phyloP scores from a whole-genome alignment of 192 early-diverging fungal genomes.

The Pilaira anomala region DNA sequence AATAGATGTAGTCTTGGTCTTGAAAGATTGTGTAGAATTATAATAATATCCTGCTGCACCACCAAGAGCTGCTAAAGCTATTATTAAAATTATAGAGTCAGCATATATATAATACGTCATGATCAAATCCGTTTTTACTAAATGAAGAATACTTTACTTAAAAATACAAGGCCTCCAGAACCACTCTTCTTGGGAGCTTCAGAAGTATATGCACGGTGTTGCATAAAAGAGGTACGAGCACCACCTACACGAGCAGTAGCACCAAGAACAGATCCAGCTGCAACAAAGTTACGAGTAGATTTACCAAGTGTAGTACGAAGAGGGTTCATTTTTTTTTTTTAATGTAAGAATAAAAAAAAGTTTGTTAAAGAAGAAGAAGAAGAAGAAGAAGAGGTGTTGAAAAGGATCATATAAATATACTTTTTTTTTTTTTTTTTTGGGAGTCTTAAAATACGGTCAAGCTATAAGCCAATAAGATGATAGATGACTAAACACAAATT shows the following conservation, averaged over 20 bases:
- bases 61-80: constrained; percentile 45
- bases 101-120: neutral
- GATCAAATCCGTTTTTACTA: neutral
- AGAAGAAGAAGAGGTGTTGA: neutral
- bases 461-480: no score
- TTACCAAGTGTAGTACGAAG: constrained; percentile 12
- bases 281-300: constrained; percentile 10
- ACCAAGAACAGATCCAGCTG: constrained; percentile 9
- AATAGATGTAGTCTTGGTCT: constrained; percentile 18
- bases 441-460: no score
- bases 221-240: constrained; percentile 10
- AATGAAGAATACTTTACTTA: neutral
- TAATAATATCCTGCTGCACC: constrained; percentile 53
- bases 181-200: constrained; percentile 11
- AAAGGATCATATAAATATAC: no score
- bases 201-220: constrained; percentile 9
- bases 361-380: neutral
- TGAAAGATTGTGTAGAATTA: constrained; percentile 19
- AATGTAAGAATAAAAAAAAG: neutral
- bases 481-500: no score
- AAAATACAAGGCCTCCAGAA: constrained; percentile 12
- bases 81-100: neutral
- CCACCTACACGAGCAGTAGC: constrained; percentile 2
- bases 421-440: no score
- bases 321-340: constrained; percentile 7